Evolutionary conservation across 2,329 filamentous ascomycete genomes (phyloP).

Genomic region (Akanthomyces lecanii): DNA sequence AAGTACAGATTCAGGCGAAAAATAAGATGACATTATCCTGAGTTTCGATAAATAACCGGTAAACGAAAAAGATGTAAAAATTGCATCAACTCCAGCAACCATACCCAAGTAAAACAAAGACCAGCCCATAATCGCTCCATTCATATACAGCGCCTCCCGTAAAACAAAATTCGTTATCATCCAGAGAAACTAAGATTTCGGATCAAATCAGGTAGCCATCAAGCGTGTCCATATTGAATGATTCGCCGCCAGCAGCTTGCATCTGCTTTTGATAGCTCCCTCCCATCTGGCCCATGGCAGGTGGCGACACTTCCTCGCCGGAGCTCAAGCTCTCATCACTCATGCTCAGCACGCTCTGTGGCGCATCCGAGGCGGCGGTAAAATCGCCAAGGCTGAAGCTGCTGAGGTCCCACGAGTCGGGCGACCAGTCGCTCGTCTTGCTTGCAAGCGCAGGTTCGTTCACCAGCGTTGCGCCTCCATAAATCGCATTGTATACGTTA

Average conservation of each 20-base stretch:
- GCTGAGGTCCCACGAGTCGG: slow-evolving; percentile 53
- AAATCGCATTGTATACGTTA: slow-evolving; percentile 82
- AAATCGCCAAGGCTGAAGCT: slow-evolving; percentile 50
- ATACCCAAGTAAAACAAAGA: not conserved
- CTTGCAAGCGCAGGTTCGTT: slow-evolving; percentile 43
- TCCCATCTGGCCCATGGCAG: slow-evolving; percentile 40
- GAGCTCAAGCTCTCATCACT: slow-evolving; percentile 57
- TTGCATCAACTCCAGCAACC: not conserved
- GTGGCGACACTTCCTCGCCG: slow-evolving; percentile 46
- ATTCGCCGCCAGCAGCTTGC: slow-evolving; percentile 20
- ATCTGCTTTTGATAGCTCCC: slow-evolving; percentile 31
- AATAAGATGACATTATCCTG: not conserved
- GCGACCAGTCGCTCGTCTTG: slow-evolving; percentile 48
- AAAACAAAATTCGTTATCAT: not conserved
- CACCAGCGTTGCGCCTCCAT: slow-evolving; percentile 57
- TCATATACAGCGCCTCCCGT: not conserved
- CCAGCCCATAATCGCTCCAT: not conserved
- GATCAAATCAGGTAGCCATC: slow-evolving; percentile 21
- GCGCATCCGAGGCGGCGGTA: slow-evolving; percentile 33
- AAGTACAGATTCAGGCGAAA: not conserved
- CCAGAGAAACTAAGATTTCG: not conserved
- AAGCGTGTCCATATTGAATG: slow-evolving; percentile 18
- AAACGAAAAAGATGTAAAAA: not conserved
- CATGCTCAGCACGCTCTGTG: slow-evolving; percentile 52
- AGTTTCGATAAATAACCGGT: not conserved